Base-by-base conservation (phyloP, 2,329 filamentous ascomycete genomes). In the Curvularia verruculosa region DNA sequence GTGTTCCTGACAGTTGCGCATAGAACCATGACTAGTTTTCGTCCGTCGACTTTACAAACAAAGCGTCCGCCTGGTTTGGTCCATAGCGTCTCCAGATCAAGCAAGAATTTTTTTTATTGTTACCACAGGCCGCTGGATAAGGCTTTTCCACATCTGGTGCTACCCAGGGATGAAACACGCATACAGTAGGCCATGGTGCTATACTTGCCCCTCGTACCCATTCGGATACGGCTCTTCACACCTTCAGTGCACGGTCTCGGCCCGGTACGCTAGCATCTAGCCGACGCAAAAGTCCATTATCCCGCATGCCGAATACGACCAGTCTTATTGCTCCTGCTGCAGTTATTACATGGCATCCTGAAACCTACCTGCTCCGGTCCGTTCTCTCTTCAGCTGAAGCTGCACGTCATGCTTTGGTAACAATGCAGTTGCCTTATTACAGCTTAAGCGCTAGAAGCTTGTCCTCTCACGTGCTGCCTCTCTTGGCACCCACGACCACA, bases 341-440 rank as follows among this genome's bases (percentile, higher is more conserved):
- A 13, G 13, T 36, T n/a, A n/a, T 36, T 36, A 36, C 13, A 36
- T 36, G 31, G 12, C 15, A n/a, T 15, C 29, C 31, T 36, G 31
- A n/a, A n/a, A 36, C 15, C 15, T 13, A n/a, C 15, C 29, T 34
- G 8, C 12, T 34, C 19, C 7, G 12, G 3, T 24, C 19, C 28
- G 5, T 13, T 15, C 15, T 19, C 19, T 8, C 43, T 21, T 21
- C 12, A 31, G n/a, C 18, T 45, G 37, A 44, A 21, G 37, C 19
- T 28, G 18, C 29, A 8, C 5, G 28, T 21, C 24, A 31, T 31
- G 12, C 26, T 19, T 13, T 29, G 31, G 31, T n/a, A 36, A 31
- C 12, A 4, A 31, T 23, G 40, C 28, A 46, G 12, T 36, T 56
- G 41, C 48, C 53, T 56, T 52, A 40, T 56, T 52, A 40, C 40